Evolutionary conservation across 805 yeast species (phyloP).

Genomic region (Kodamaea nitidulidarum): DNA sequence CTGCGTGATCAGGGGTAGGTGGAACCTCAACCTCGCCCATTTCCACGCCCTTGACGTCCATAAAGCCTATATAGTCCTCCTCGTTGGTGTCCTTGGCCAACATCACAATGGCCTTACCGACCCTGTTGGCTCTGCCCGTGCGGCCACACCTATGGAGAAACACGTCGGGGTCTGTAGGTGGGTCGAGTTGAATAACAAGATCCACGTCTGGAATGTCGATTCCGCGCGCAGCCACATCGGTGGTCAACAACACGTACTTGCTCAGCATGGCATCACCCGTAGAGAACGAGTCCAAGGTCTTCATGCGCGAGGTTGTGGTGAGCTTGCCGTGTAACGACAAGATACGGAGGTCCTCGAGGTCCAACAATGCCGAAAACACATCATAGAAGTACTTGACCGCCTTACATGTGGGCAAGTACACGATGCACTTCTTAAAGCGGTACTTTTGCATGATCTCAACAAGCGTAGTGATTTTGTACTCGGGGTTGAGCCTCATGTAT

Average conservation of each 20-base stretch:
- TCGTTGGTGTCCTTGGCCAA: slow-evolving; percentile 70
- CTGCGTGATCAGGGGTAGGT: slow-evolving; percentile 20
- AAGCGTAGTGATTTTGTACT: slow-evolving; percentile 55
- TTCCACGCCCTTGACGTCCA: slow-evolving; percentile 62
- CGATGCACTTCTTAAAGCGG: slow-evolving; percentile 75
- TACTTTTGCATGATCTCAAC: slow-evolving; percentile 49
- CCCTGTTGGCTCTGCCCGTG: slow-evolving; percentile 86
- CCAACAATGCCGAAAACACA: slow-evolving; percentile 42
- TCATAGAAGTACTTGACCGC: slow-evolving; percentile 75
- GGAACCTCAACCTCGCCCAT: slow-evolving; percentile 40
- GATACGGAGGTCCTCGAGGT: slow-evolving; percentile 37
- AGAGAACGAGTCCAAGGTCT: slow-evolving; percentile 58
- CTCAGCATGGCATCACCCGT: slow-evolving; percentile 29
- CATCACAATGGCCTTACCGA: slow-evolving; percentile 75
- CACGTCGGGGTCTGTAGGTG: slow-evolving; percentile 89
- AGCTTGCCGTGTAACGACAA: slow-evolving; percentile 89
- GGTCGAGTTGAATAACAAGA: slow-evolving; percentile 87
- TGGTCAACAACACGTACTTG: slow-evolving; percentile 72
- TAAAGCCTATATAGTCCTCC: slow-evolving; percentile 73
- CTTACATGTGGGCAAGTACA: slow-evolving; percentile 87
- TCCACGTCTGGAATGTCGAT: slow-evolving; percentile 94
- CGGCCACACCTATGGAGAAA: slow-evolving; percentile 94
- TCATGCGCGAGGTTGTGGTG: slow-evolving; percentile 71
- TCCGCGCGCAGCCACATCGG: slow-evolving; percentile 99
- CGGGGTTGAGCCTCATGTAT: slow-evolving; percentile 58